Evolutionary conservation across 495 filamentous ascomycete genomes (phyloP).

Genomic region (Xylaria curta): DNA sequence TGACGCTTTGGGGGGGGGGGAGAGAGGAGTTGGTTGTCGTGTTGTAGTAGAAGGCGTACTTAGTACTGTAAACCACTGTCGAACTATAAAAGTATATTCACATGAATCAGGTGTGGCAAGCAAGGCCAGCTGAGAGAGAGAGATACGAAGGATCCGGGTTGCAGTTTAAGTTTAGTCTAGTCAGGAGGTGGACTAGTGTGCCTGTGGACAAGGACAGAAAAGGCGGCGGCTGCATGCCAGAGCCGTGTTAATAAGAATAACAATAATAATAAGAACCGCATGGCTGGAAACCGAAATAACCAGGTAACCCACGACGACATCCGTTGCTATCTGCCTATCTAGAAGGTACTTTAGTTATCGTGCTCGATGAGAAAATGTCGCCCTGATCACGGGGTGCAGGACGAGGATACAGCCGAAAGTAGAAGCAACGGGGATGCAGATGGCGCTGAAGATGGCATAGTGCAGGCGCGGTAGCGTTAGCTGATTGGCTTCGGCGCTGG

Average conservation of each 20-base stretch:
- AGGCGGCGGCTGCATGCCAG: not conserved
- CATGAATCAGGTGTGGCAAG: constrained; percentile 2
- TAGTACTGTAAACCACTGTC: not conserved
- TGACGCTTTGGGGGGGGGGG: not conserved
- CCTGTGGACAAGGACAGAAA: not conserved
- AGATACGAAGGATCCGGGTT: constrained; percentile 1
- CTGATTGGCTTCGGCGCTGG: constrained; percentile 3
- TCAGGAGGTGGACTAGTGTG: not conserved
- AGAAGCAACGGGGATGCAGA: constrained; percentile 17
- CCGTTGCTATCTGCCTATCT: not conserved
- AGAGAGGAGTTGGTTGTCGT: not conserved
- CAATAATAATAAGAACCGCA: not conserved
- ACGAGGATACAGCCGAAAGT: constrained; percentile 6
- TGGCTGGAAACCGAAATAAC: not conserved
- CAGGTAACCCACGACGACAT: not conserved
- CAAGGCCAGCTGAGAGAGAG: constrained; percentile 4
- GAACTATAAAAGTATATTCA: not conserved
- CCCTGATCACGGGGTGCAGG: constrained; percentile 20
- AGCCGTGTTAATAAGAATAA: not conserved
- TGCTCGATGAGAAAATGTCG: not conserved
- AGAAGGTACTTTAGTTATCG: not conserved
- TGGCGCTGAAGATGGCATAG: constrained; percentile 13
- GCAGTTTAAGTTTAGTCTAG: not conserved
- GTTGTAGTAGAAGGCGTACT: not conserved
- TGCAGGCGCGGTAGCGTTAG: not conserved